phyloP scores from a whole-genome alignment of 768 basidiomycete genomes.

The Calocybe cyanea region DNA sequence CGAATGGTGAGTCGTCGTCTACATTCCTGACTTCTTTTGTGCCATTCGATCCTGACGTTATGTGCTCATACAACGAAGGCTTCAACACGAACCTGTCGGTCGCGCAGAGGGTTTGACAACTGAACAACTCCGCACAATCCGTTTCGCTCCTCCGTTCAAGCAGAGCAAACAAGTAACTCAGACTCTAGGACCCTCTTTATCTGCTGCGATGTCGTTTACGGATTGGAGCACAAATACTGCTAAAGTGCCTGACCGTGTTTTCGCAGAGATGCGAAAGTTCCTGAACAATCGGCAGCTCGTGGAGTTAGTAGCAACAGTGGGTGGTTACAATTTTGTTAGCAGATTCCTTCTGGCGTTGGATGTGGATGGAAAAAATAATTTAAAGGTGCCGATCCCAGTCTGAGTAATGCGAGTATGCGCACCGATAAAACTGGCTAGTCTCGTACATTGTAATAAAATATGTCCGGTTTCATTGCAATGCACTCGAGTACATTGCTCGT shows the following conservation, averaged over 20 bases:
- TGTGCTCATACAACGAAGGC: constrained; percentile 15
- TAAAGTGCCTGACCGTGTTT: constrained; percentile 21
- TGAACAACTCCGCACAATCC: constrained; percentile 22
- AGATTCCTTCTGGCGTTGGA: constrained; percentile 24
- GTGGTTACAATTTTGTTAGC: constrained; percentile 28
- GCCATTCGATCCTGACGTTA: neutral
- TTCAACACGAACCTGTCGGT: constrained; percentile 29
- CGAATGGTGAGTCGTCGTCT: constrained; percentile 21
- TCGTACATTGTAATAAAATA: no score
- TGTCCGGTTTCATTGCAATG: no score
- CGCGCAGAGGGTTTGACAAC: constrained; percentile 27
- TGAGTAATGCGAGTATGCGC: constrained; percentile 4
- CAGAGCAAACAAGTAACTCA: constrained; percentile 8
- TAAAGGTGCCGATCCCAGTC: constrained; percentile 21
- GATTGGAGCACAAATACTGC: constrained; percentile 25
- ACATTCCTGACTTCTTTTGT: neutral
- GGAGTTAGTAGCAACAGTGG: constrained; percentile 24
- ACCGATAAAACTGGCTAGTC: no score
- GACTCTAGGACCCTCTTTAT: constrained; percentile 20
- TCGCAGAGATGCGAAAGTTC: constrained; percentile 18
- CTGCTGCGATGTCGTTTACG: constrained; percentile 24
- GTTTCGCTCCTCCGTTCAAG: constrained; percentile 17
- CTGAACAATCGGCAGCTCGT: constrained; percentile 24
- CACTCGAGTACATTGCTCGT: no score
- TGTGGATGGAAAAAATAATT: constrained; percentile 25